A percentile compares a stretch with the other conserved stretches of the same genome.
Conservation (phyloP, 2,329 filamentous ascomycete genomes). For the Thelonectria olida region DNA sequence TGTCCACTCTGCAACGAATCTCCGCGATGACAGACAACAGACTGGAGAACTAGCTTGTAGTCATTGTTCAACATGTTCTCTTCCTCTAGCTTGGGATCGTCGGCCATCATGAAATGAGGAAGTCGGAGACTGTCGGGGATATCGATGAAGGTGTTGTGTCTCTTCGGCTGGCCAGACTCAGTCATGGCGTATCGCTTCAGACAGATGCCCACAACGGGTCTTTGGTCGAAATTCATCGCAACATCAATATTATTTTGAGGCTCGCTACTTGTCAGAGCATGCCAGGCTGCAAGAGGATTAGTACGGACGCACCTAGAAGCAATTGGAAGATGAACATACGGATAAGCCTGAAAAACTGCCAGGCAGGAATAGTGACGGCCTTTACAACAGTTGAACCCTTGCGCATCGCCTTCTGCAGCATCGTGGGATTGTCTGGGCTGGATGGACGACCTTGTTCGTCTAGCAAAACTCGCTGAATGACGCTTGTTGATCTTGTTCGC, state of each 20-base stretch:
- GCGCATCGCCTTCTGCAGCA: constrained; percentile 54
- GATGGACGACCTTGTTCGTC: constrained; percentile 59
- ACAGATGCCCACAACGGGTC: constrained; percentile 91
- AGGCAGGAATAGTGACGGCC: constrained; percentile 93
- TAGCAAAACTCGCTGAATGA: constrained; percentile 68
- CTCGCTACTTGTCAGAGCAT: constrained; percentile 67
- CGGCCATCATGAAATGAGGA: constrained; percentile 85
- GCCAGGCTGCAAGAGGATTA: constrained; percentile 76
- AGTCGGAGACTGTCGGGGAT: constrained; percentile 84
- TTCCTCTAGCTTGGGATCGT: constrained; percentile 72
- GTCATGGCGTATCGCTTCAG: constrained; percentile 86
- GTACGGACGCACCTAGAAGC: constrained; percentile 25
- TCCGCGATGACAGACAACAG: constrained; percentile 91
- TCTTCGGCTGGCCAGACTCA: constrained; percentile 71
- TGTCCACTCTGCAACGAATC: constrained; percentile 88
- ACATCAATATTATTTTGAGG: constrained; percentile 79
- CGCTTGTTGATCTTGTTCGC: constrained; percentile 64
- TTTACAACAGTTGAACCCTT: constrained; percentile 67
- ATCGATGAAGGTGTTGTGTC: constrained; percentile 86
- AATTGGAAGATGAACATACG: constrained; percentile 63
- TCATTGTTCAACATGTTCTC: constrained; percentile 76
- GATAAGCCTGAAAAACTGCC: constrained; percentile 96
- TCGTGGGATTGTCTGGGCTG: constrained; percentile 51
- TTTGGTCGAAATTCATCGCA: constrained; percentile 84
- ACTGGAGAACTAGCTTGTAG: constrained; percentile 92